Evolutionary conservation across 306 rosid genomes (phyloP), one percentile per base, ranked within the genome.

Genomic region (Prunus mongolica): DNA sequence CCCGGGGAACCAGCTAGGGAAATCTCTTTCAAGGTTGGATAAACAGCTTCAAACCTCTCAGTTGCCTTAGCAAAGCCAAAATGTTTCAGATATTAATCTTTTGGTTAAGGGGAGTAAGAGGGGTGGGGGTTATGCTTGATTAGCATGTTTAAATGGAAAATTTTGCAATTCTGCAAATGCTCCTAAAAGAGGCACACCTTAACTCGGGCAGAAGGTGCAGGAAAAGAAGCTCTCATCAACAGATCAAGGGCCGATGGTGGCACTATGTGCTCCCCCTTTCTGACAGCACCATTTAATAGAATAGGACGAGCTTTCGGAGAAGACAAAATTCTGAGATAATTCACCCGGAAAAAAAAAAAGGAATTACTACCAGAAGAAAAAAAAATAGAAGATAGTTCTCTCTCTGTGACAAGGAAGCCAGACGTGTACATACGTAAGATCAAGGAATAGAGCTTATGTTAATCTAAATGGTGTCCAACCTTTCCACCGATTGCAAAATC

Each of bases 401-500:
- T 25, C 87, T 77, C 91, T 25, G 34, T 10, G 18, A 65, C n/a
- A 20, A 65, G 4, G 16, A 75, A 52, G 16, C n/a, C 56, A 52
- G 14, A 18, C 19, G 2, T 13, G 12, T 18, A 38, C 27, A n/a
- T 2, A 12, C 2, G 58, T 45, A 65, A 5, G 18, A 14, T 46
- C 46, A 57, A 80, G 32, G 14, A 67, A 18, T 49, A 18, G 12
- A 52, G 25, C 32, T 9, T 49, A 65, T 75, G 60, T 47, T 55
- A 19, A n/a, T 69, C 60, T 22, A 19, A 45, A 66, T 57, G 75
- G 65, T 25, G 15, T 66, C 93, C 28, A 74, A 94, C 98, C 87
- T 90, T 79, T 94, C 96, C 78, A 87, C 93, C n/a, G 87, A 76
- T 91, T 91, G 97, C 89, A 94, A 82, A 86, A 91, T 80, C 86